Evolutionary conservation across 345 rosid species (phyloP).

Genomic region (Hypericum perforatum): DNA sequence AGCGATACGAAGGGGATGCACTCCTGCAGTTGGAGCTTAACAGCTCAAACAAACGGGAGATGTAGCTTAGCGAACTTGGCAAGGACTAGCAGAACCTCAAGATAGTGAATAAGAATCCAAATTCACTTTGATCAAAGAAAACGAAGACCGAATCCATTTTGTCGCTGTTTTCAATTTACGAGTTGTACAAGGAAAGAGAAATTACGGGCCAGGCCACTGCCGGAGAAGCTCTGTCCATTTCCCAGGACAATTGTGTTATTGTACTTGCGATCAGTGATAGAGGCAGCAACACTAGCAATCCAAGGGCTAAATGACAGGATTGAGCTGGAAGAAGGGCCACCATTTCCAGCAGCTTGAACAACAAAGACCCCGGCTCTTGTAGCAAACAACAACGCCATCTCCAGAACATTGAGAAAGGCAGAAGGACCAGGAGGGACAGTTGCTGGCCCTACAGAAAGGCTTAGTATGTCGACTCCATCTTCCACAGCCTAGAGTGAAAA

Average conservation of each 20-base stretch:
- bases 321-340: constrained; percentile 39
- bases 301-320: constrained; percentile 46
- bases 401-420: constrained; percentile 34
- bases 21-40: constrained; percentile 39
- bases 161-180: no score
- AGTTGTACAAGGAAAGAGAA: background rate
- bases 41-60: background rate
- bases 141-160: no score
- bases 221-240: constrained; percentile 29
- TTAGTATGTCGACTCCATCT: constrained; percentile 40
- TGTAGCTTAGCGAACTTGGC: no score
- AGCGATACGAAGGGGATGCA: constrained; percentile 18
- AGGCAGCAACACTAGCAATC: constrained; percentile 41
- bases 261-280: constrained; percentile 34
- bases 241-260: constrained; percentile 24
- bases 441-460: constrained; percentile 35
- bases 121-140: background rate
- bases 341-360: constrained; percentile 44
- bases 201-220: constrained; percentile 38
- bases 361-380: constrained; percentile 38
- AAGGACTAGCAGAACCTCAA: no score
- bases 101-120: no score
- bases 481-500: constrained; percentile 30
- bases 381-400: constrained; percentile 37
- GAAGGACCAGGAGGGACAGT: constrained; percentile 36